Evolutionary conservation across 108 stramenopile species (phyloP), one percentile per base, ranked within the genome.

Genomic region (Stephanodiscus triporus): DNA sequence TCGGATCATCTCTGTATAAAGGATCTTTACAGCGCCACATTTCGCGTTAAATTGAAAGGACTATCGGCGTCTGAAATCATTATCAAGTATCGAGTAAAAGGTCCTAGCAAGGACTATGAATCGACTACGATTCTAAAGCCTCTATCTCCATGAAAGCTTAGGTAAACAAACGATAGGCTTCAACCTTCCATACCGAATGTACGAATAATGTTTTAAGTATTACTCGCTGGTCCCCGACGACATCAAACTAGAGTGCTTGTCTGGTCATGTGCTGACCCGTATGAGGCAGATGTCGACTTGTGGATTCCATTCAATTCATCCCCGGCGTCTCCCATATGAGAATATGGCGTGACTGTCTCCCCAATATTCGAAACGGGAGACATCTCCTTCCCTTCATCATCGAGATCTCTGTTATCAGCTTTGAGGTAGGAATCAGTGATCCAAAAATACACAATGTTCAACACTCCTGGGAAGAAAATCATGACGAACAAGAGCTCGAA

Each of bases 391-490:
- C 26, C 68, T 13, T 84, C 73, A 5, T 77, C 78, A 72, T 75
- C 82, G 11, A 71, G 54, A 38, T 88, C 76, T 20, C 83, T 69
- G n/a, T 55, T 72, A 32, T 71, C 77, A n/a, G 94, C 90, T 80
- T 96, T 91, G 26, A 96, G 81, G 74, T 91, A 92, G 6, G 78
- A 81, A 70, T 96, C 95, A 11, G 93, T 91, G 47, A 96, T 88
- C 95, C 95, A 96, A 72, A 96, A 96, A 77, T 94, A 96, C 70
- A 96, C 86, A 32, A 96, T 86, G 58, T 96, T 96, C 80, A 94
- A 65, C 48, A 94, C 63, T 16, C 95, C 95, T 7, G 95, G 95
- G 57, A 96, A 96, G 74, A 96, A 86, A 45, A 96, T 94, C 95
- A 96, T 96, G 6, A 96, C 95, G 66, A 96, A 96, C 54, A 96